Conservation (phyloP, 108 stramenopile genomes). For the Stephanodiscus triporus region DNA sequence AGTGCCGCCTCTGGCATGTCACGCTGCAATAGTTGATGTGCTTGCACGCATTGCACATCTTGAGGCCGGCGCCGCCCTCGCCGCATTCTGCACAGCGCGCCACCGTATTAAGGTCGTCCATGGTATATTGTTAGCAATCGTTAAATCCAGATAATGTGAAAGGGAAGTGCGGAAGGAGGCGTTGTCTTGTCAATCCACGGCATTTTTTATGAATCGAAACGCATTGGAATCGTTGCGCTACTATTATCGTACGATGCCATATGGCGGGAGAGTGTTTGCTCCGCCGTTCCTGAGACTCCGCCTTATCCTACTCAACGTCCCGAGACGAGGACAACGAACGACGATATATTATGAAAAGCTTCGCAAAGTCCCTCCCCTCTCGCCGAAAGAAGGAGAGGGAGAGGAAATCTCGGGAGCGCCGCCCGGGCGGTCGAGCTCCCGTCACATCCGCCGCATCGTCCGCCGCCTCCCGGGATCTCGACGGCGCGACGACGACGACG, state of each 20-base stretch:
- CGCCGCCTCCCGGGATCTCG: not conserved
- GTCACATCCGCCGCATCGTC: no score
- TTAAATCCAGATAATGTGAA: not conserved
- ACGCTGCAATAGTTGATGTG: not conserved
- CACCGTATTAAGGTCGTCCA: not conserved
- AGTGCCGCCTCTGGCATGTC: not conserved
- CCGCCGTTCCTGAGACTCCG: not conserved
- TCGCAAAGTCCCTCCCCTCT: constrained; percentile 34
- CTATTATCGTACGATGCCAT: no score
- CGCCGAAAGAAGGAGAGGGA: constrained; percentile 36
- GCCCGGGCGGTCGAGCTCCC: not conserved
- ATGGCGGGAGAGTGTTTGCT: not conserved
- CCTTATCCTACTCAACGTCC: not conserved
- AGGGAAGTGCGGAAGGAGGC: not conserved
- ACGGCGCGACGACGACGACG: not conserved
- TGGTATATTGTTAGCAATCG: not conserved
- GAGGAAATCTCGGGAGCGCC: constrained; percentile 20
- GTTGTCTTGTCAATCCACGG: not conserved
- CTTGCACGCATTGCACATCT: not conserved
- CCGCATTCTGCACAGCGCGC: not conserved
- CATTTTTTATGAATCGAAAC: not conserved
- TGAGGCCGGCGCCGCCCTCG: not conserved
- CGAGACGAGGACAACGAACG: not conserved
- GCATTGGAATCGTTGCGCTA: not conserved
- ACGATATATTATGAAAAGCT: not conserved